Percentiles rank a stretch among this genome's conserved stretches.
Conservation (phyloP, 225 moss, liverwort and hornwort genomes). For the Climacium dendroides region DNA sequence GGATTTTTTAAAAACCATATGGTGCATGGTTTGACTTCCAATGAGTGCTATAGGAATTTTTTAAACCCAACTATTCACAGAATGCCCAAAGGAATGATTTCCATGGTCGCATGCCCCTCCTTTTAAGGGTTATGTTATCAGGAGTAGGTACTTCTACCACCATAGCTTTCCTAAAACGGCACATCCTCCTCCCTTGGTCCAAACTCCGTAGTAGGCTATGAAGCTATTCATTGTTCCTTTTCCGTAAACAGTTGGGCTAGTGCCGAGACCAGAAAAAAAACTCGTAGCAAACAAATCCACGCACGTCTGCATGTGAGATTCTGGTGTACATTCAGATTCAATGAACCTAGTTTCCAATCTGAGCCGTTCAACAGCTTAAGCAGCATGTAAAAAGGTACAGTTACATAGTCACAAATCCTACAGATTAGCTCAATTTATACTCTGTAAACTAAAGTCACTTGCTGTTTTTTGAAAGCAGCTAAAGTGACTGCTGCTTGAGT, state of each 20-base stretch:
- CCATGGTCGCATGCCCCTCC: no score
- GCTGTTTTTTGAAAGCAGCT: background rate
- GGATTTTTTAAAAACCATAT: no score
- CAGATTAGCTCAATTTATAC: background rate
- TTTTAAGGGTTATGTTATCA: no score
- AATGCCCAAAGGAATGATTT: no score
- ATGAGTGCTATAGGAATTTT: no score
- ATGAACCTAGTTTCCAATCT: background rate
- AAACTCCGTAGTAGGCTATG: background rate
- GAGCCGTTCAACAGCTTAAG: background rate
- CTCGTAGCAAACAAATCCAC: background rate
- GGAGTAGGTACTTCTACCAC: no score
- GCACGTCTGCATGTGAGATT: background rate
- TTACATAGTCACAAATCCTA: background rate
- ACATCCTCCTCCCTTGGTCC: background rate
- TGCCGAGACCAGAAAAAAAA: background rate
- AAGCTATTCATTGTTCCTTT: background rate
- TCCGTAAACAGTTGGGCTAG: background rate
- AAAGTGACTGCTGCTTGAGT: background rate
- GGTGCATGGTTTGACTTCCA: no score
- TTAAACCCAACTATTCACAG: no score
- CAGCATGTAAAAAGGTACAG: background rate
- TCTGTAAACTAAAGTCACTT: background rate
- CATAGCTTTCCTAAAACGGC: no score
- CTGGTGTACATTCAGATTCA: background rate